Evolutionary conservation across 306 rosid species (phyloP).

Genomic region (Sicyos edulis): DNA sequence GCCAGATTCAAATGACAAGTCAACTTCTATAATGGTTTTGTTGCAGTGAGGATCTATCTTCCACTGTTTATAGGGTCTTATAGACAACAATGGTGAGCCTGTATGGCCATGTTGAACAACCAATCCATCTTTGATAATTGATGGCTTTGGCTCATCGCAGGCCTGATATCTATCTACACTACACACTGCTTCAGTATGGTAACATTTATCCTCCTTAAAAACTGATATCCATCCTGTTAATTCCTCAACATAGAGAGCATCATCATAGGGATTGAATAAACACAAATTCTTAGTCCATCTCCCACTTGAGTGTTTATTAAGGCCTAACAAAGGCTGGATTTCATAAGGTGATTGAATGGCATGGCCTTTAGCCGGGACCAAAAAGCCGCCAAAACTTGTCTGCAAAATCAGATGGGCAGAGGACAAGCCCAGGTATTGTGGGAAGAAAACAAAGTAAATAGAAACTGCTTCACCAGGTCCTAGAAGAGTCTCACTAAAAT

Average conservation of each 20-base stretch:
- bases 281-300: constrained; percentile 68
- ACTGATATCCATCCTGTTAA: constrained; percentile 68
- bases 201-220: constrained; percentile 47
- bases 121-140: constrained; percentile 54
- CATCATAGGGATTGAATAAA: constrained; percentile 69
- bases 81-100: constrained; percentile 52
- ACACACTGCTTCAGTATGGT: constrained; percentile 68
- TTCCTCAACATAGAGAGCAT: constrained; percentile 61
- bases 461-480: constrained; percentile 71
- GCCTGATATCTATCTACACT: constrained; percentile 40
- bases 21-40: constrained; percentile 62
- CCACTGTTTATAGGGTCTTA: constrained; percentile 76
- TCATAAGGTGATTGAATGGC: constrained; percentile 77
- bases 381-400: constrained; percentile 84
- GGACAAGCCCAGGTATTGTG: constrained; percentile 64
- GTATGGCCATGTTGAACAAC: constrained; percentile 47
- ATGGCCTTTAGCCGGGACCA: constrained; percentile 68
- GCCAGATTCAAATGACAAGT: constrained; percentile 46
- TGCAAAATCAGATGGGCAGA: constrained; percentile 80
- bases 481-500: constrained; percentile 60
- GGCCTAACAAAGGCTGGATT: constrained; percentile 50
- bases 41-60: constrained; percentile 66
- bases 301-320: constrained; percentile 58
- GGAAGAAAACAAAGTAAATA: constrained; percentile 68
- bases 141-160: constrained; percentile 36